Base-by-base conservation (phyloP, 768 basidiomycete genomes). In the Hemileccinum impolitum region DNA sequence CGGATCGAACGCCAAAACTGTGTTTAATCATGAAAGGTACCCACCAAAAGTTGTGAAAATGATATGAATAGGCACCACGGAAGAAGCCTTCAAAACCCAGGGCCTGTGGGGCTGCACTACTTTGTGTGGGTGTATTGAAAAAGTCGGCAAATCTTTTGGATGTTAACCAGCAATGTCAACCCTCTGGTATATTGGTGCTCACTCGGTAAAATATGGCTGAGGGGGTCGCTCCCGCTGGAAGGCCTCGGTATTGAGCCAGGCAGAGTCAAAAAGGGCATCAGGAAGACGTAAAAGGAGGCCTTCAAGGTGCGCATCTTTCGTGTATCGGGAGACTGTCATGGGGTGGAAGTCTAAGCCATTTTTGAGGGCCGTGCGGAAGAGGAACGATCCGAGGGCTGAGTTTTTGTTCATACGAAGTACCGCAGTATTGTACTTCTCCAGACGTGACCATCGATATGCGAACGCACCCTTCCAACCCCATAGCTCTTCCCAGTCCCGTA, bases 391-490 rank as follows among this genome's bases (percentile, higher is more conserved):
- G 15, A 99, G 70, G 8, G 95, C 94, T 4, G 90, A 94, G 17
- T 82, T 81, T 66, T 90, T 94, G 79, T 95, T 93, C 74, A 99
- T 75, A 63, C 86, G 90, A 51, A 99, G 77, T 11, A 98, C 92
- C 2, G 96, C 94, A 12, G 95, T 98, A 74, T 98, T 97, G 69
- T 97, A 97, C 65, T 86, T 90, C 61, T 88, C 82, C 53, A 94
- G 73, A 41, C 91, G 84, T 18, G 89, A 91, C 95, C 95, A 99
- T 3, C 95, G 79, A 66, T 97, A 98, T 8, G 95, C 94, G 59
- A 96, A 99, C 15, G 94, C 93, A 34, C 94, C 94, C 59, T 86
- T 83, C 87, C 90, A 96, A 25, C 91, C 92, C 92, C 92, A 97
- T 6, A 99, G 74, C 57, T 98, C 95, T 64, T 96, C 94, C 96